phyloP scores from a whole-genome alignment of 179 eudicot species.

The Nepenthes alata region DNA sequence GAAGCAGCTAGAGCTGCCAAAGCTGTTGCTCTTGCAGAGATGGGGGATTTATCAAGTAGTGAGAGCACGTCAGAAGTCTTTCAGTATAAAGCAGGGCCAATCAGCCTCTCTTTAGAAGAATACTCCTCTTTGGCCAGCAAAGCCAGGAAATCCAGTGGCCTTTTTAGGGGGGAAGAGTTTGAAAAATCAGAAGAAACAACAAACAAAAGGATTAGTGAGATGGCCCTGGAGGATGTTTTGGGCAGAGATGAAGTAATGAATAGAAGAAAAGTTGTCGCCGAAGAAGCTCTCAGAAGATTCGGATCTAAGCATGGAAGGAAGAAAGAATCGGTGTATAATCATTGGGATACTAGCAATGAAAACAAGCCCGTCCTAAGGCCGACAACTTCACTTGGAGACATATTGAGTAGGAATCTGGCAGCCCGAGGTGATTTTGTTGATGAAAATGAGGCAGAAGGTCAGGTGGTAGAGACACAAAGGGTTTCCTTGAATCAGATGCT shows the following conservation, averaged over 20 bases:
- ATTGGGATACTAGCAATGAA: constrained; percentile 22
- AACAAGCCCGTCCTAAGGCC: constrained; percentile 10
- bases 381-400: constrained; percentile 25
- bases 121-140: constrained; percentile 21
- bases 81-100: constrained; percentile 12
- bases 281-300: constrained; percentile 7
- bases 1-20: constrained; percentile 34
- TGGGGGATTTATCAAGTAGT: constrained; percentile 15
- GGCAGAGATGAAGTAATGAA: constrained; percentile 15
- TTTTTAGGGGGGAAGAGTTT: constrained; percentile 14
- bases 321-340: constrained; percentile 4
- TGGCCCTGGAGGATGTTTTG: constrained; percentile 10
- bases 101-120: constrained; percentile 28
- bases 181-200: constrained; percentile 10
- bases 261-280: constrained; percentile 9
- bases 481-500: constrained; percentile 38
- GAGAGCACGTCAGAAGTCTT: constrained; percentile 3
- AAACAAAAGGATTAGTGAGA: constrained; percentile 10
- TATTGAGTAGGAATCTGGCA: constrained; percentile 23
- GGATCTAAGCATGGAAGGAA: constrained; percentile 2
- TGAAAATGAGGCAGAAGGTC: constrained; percentile 12
- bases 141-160: constrained; percentile 16
- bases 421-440: constrained; percentile 6
- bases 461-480: constrained; percentile 13
- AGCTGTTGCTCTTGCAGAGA: constrained; percentile 30